A percentile compares a stretch with the other conserved stretches of the same genome.
Evolutionary conservation across 768 basidiomycete genomes (phyloP).

Genomic region (Podaxis sp.): DNA sequence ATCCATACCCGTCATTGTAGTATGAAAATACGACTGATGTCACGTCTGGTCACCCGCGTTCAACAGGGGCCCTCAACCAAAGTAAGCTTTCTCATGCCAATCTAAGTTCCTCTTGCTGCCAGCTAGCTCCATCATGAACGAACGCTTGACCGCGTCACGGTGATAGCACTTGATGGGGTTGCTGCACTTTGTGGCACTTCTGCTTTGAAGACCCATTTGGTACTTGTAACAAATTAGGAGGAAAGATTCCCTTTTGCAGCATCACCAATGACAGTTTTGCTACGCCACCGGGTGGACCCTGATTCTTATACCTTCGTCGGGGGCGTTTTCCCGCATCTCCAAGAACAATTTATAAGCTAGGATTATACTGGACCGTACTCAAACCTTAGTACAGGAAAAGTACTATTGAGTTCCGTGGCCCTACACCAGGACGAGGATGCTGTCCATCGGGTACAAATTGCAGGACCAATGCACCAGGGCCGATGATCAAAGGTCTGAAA

Average conservation of each 20-base stretch:
- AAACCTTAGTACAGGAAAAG: too few relatives aligned
- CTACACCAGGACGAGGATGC: too few relatives aligned
- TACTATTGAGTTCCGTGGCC: too few relatives aligned
- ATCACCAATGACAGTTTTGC: neutral
- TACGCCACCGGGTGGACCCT: neutral
- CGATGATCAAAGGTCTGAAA: too few relatives aligned
- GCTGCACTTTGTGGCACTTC: neutral
- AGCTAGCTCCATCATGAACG: neutral
- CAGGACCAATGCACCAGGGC: too few relatives aligned
- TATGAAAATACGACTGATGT: neutral
- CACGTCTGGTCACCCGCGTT: neutral
- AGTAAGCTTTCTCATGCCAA: conserved; percentile 5
- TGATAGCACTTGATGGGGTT: conserved; percentile 6
- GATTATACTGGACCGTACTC: too few relatives aligned
- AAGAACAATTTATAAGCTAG: too few relatives aligned
- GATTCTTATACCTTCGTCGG: neutral
- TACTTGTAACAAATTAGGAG: conserved; percentile 8
- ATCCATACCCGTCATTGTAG: neutral
- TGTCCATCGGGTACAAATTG: too few relatives aligned
- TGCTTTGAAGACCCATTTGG: neutral
- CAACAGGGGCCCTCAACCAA: neutral
- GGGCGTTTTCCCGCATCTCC: neutral
- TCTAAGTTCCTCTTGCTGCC: neutral
- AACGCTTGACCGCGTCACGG: neutral
- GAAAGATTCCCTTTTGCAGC: conserved; percentile 11